Conservation (phyloP, 1,284 basidiomycete genomes). For the Xerocomus cyaneibrunnescens region DNA sequence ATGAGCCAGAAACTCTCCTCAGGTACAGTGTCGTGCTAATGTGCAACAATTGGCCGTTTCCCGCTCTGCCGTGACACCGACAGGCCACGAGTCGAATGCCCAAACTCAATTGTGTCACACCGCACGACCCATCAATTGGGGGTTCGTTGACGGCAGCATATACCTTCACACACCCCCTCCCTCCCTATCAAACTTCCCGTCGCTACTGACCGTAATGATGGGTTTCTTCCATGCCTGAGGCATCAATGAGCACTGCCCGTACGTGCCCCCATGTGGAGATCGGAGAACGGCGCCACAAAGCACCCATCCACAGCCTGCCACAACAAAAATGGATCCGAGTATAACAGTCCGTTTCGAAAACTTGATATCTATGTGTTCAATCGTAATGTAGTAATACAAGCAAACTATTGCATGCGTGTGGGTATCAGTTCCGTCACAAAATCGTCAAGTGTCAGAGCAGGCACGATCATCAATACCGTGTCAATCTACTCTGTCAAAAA, state of each 20-base stretch:
- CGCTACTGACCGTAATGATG: background rate
- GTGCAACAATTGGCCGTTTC: too few relatives aligned
- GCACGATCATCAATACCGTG: conserved; percentile 11
- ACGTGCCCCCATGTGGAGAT: conserved; percentile 3
- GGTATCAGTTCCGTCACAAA: conserved; percentile 29
- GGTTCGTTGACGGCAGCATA: conserved; percentile 13
- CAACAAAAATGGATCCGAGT: background rate
- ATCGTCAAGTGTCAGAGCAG: conserved; percentile 8
- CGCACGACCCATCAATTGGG: conserved; percentile 15
- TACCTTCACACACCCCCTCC: background rate
- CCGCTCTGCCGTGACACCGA: too few relatives aligned
- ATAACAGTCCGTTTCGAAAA: background rate
- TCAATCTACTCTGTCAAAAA: conserved; percentile 34
- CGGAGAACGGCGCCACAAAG: background rate
- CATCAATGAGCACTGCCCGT: background rate
- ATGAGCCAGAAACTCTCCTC: too few relatives aligned
- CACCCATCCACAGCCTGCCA: background rate
- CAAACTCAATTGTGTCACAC: too few relatives aligned
- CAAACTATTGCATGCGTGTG: conserved; percentile 20
- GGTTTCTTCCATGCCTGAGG: background rate
- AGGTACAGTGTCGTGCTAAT: too few relatives aligned
- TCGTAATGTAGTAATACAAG: conserved; percentile 28
- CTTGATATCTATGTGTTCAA: conserved; percentile 19
- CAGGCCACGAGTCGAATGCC: too few relatives aligned
- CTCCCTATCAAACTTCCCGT: conserved; percentile 1